Percentiles rank a stretch among this genome's conserved stretches.
These are phyloP conservation scores for Fusarium pseudoanthophilum DNA, from an alignment of 2,329 filamentous ascomycete genomes.

Conservation along the genomic window DNA sequence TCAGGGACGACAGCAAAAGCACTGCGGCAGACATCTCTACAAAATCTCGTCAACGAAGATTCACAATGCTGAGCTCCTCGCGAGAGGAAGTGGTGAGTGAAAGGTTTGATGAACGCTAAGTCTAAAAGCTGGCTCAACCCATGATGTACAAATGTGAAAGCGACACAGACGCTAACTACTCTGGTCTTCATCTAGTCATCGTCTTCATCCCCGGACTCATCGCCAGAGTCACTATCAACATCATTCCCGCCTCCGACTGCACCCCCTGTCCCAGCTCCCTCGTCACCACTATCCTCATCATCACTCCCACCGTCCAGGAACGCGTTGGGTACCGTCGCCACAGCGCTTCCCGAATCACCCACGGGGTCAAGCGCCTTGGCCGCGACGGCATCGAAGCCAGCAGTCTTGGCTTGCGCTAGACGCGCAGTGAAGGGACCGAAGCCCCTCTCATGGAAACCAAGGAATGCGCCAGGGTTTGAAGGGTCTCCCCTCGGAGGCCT, in stretches of 20 bases:
- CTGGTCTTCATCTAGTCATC: fast-evolving
- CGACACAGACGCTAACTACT: not conserved
- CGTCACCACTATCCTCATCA: not conserved
- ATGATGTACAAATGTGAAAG: not conserved
- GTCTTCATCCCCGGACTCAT: not conserved
- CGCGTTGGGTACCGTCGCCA: not conserved
- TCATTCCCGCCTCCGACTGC: not conserved
- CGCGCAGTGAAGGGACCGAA: not conserved
- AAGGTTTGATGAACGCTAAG: too few species aligned
- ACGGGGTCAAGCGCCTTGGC: slow-evolving; percentile 2
- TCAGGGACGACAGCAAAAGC: too few species aligned
- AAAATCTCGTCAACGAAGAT: too few species aligned
- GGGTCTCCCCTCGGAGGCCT: not conserved
- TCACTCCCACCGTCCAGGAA: not conserved
- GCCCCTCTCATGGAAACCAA: slow-evolving; percentile 1
- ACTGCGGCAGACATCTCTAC: too few species aligned
- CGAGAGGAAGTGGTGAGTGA: too few species aligned
- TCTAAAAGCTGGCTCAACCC: fast-evolving
- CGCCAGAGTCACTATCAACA: not conserved
- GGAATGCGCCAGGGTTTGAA: not conserved
- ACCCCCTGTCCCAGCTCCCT: not conserved
- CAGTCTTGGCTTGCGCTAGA: not conserved
- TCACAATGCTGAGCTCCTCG: too few species aligned
- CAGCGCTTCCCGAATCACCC: not conserved
- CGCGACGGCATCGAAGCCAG: not conserved